Evolutionary conservation across 1,284 basidiomycete genomes (phyloP), one percentile per base, ranked within the genome.

Genomic region (Ceratorhiza oryzae-sativae): DNA sequence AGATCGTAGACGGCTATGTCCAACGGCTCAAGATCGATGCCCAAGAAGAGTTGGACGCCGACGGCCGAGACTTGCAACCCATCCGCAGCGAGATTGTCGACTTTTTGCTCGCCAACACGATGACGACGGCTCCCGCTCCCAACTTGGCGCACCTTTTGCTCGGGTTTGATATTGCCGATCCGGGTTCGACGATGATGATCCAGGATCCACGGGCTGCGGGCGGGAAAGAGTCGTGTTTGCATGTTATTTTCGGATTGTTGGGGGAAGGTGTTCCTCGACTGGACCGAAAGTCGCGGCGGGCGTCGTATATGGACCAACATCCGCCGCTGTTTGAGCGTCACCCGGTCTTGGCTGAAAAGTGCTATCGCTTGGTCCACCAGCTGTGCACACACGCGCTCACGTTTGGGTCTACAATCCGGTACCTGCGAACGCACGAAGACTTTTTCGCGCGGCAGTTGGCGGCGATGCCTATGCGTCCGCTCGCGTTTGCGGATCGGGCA

Each of bases 111-210:
- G 87, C 88, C 68, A 92, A 92, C 74, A 96, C 95, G 0, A 81
- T 86, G n/a, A 79, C 81, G 0, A 84, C 84, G 53, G 81, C 86
- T 10, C 80, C 88, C 0, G 93, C 90, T 72, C 94, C 96, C 15
- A 98, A 97, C 77, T 79, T 98, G 41, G 92, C 92, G 0, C 95
- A 98, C 81, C 92, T 95, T 80, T 82, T 99, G 9, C 86, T 99
- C 39, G 87, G 87, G 5, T 93, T 96, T 78, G 92, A 86, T 74
- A 78, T 84, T 74, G 78, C 81, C 9, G 78, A 90, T 0, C 3
- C 49, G 1, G 42, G 56, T 8, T 82, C 83, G 42, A 83, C 87
- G 56, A 84, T 85, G 74, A 86, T 85, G 73, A 88, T 93, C 51
- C 88, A 91, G 77, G 91, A 92, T 77, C 90, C 91, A 0, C 87